Evolutionary conservation across 2,329 filamentous ascomycete species (phyloP).

Genomic region (Aspergillus puulaauensis): DNA sequence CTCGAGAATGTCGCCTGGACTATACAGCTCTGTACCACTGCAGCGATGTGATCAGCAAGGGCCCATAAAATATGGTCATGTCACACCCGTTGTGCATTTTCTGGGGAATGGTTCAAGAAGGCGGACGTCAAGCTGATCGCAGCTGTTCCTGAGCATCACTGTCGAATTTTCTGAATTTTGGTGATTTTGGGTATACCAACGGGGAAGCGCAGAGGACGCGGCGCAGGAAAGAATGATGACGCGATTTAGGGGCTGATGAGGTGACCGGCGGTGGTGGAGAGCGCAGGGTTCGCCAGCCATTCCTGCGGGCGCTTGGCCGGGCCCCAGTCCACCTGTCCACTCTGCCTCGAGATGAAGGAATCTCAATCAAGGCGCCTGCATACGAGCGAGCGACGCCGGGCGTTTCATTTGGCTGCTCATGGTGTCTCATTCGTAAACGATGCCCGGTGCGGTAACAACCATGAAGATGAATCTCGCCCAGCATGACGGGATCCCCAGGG

Average conservation of each 20-base stretch:
- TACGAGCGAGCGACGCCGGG: not conserved
- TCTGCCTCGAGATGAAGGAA: not conserved
- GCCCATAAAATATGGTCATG: not conserved
- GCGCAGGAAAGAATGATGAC: constrained; percentile 24
- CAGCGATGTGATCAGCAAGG: not conserved
- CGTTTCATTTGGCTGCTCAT: too few species aligned
- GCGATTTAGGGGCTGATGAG: constrained; percentile 35
- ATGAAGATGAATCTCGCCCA: too few species aligned
- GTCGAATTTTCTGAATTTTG: not conserved
- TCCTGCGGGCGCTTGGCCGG: not conserved
- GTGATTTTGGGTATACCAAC: not conserved
- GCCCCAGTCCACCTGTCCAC: not conserved
- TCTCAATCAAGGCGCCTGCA: not conserved
- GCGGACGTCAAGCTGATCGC: not conserved
- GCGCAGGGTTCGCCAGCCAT: not conserved
- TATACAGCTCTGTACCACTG: not conserved
- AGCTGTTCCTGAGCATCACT: not conserved
- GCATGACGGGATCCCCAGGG: too few species aligned
- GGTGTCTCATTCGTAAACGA: not conserved
- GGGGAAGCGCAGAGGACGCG: not conserved
- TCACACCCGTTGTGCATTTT: not conserved
- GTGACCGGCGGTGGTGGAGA: constrained; percentile 19
- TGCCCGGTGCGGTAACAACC: too few species aligned
- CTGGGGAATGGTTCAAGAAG: not conserved
- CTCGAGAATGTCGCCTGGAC: too few species aligned